These are phyloP conservation scores for Zygnema circumcarinatum DNA, from an alignment of 139 green algal genomes.

Conservation along the genomic window DNA sequence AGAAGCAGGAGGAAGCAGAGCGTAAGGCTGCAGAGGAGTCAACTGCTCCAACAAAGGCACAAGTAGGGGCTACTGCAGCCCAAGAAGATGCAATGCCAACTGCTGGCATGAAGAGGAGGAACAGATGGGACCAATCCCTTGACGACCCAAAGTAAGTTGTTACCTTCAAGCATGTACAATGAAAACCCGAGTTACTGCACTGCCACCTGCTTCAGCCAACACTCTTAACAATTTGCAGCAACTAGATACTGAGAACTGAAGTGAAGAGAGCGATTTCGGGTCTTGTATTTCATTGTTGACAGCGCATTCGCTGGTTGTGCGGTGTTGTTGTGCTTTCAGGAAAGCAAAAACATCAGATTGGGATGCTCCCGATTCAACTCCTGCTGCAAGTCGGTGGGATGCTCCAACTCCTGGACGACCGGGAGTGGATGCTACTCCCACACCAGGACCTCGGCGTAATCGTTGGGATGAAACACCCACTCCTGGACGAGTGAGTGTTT, in stretches of 20 bases:
- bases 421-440: constrained; percentile 65
- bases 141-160: constrained; percentile 55
- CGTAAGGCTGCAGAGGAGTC: constrained; percentile 28
- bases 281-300: too few relatives aligned
- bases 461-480: constrained; percentile 65
- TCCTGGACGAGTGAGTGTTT: constrained; percentile 34
- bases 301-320: too few relatives aligned
- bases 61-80: constrained; percentile 52
- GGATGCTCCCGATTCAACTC: constrained; percentile 69
- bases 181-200: too few relatives aligned
- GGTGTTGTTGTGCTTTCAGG: constrained; percentile 17
- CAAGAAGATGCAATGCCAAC: constrained; percentile 46
- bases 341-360: constrained; percentile 79
- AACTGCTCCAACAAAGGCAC: constrained; percentile 69
- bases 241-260: too few relatives aligned
- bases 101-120: constrained; percentile 71
- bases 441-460: constrained; percentile 54
- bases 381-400: constrained; percentile 75
- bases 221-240: too few relatives aligned
- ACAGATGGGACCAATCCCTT: constrained; percentile 82
- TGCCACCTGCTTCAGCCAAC: too few relatives aligned
- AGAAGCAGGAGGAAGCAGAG: constrained; percentile 76
- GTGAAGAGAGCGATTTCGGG: too few relatives aligned
- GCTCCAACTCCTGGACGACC: constrained; percentile 67
- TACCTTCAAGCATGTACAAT: too few relatives aligned